Conservation (phyloP, 345 rosid species). For the Abelmoschus esculentus region DNA sequence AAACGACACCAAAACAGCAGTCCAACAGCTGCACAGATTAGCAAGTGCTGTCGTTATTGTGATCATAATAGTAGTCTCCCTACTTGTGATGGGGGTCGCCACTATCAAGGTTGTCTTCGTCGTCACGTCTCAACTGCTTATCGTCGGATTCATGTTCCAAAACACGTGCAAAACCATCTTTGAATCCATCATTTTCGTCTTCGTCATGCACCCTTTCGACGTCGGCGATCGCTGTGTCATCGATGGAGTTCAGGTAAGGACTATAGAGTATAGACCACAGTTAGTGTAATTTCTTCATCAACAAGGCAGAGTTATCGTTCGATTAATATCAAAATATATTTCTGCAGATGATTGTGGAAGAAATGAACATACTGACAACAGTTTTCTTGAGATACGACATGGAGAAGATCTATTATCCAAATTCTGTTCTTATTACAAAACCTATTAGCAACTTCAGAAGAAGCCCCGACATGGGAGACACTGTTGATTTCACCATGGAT, state of each 20-base stretch:
- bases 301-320: not conserved
- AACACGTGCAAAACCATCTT: constrained; percentile 74
- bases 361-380: constrained; percentile 77
- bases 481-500: constrained; percentile 39
- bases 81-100: constrained; percentile 58
- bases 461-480: constrained; percentile 54
- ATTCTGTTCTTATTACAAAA: constrained; percentile 51
- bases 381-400: constrained; percentile 67
- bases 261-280: not conserved
- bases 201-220: constrained; percentile 77
- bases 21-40: constrained; percentile 68
- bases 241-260: constrained; percentile 62
- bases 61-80: constrained; percentile 43
- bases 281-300: not conserved
- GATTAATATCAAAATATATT: not conserved
- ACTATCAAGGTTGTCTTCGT: constrained; percentile 49
- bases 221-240: constrained; percentile 77
- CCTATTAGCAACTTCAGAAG: constrained; percentile 49
- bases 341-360: constrained; percentile 70
- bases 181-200: constrained; percentile 77
- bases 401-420: constrained; percentile 77
- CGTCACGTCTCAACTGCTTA: constrained; percentile 57
- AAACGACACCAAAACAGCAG: constrained; percentile 73
- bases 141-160: constrained; percentile 70
- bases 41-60: constrained; percentile 52